A percentile compares a stretch with the other conserved stretches of the same genome.
Conservation (phyloP, 192 early-diverging fungal genomes). For the Thamnidium elegans region DNA sequence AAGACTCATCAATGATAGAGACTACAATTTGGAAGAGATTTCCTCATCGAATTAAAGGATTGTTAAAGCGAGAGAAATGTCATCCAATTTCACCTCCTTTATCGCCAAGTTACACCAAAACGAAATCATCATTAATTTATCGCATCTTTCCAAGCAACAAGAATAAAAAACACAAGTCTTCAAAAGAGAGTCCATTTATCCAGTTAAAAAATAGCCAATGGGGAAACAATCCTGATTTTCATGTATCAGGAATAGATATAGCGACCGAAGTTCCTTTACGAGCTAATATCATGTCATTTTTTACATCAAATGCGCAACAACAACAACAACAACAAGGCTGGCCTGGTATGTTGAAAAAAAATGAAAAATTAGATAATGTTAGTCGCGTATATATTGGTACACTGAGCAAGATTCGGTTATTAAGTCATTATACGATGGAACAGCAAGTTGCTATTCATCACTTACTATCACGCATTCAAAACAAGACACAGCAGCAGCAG, state of each 20-base stretch:
- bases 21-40: neutral
- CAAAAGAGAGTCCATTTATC: neutral
- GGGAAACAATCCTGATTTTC: neutral
- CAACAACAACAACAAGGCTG: neutral
- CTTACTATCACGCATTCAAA: constrained; percentile 4
- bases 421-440: neutral
- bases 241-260: neutral
- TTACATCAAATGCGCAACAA: neutral
- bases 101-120: neutral
- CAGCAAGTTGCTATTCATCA: constrained; percentile 1
- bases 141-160: constrained; percentile 3
- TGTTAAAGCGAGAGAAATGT: constrained; percentile 2
- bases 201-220: neutral
- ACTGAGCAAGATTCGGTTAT: neutral
- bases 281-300: constrained; percentile 10
- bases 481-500: neutral
- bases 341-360: neutral
- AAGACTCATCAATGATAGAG: neutral
- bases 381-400: constrained; percentile 6
- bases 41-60: constrained; percentile 5
- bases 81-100: neutral
- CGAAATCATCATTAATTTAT: constrained; percentile 4
- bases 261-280: constrained; percentile 3
- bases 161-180: neutral
- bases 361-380: neutral